Conservation (phyloP, 441 rosid species). For the Populus trichocarpa region DNA sequence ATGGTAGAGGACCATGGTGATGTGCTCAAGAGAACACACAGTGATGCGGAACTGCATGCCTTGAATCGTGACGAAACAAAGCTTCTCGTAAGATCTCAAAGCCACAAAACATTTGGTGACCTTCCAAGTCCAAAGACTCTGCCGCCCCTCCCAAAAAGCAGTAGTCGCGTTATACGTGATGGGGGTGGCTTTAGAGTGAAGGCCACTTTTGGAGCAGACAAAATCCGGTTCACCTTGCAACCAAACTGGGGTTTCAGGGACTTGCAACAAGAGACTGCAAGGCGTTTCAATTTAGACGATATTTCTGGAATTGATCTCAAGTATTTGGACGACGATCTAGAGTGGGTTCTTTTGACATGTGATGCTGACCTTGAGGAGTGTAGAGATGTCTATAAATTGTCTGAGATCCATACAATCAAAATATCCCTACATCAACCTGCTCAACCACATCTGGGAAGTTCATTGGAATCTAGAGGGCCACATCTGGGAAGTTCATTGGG, state of each 20-base stretch:
- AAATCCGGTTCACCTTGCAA: constrained; percentile 39
- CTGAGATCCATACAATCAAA: constrained; percentile 49
- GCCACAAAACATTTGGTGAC: constrained; percentile 56
- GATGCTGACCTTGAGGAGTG: constrained; percentile 95
- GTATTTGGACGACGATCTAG: constrained; percentile 83
- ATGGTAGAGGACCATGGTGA: constrained; percentile 31
- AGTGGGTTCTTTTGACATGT: constrained; percentile 93
- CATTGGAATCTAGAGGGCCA: constrained; percentile 17
- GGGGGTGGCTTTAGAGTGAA: constrained; percentile 24
- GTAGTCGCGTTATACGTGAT: neutral
- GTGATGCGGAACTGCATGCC: constrained; percentile 48
- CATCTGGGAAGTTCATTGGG: neutral
- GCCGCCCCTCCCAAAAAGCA: constrained; percentile 34
- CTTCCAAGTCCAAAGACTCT: constrained; percentile 33
- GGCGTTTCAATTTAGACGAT: constrained; percentile 56
- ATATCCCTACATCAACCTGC: constrained; percentile 49
- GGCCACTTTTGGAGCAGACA: constrained; percentile 41
- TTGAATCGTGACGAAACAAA: constrained; percentile 48
- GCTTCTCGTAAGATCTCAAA: constrained; percentile 52
- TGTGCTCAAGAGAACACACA: constrained; percentile 51
- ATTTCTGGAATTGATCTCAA: constrained; percentile 51
- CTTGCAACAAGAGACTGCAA: constrained; percentile 34
- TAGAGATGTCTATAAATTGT: constrained; percentile 54
- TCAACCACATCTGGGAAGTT: constrained; percentile 27
- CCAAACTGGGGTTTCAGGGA: constrained; percentile 38